A percentile compares a stretch with the other conserved stretches of the same genome.
Evolutionary conservation across 2,329 filamentous ascomycete species (phyloP).

Genomic region (Cytospora mali): DNA sequence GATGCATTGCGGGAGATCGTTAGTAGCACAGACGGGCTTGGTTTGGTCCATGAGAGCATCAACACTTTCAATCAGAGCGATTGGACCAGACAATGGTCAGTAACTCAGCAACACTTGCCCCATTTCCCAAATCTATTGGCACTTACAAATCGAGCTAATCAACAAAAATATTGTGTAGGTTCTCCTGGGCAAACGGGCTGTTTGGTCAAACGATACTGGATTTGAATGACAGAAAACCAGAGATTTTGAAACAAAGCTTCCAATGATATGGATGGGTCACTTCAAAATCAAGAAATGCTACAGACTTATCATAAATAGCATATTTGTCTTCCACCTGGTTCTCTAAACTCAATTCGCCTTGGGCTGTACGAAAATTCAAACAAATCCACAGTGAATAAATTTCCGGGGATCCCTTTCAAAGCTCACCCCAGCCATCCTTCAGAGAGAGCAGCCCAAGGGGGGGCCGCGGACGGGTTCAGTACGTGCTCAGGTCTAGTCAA

Average conservation of each 20-base stretch:
- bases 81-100: slow-evolving; percentile 50
- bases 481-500: too few species aligned
- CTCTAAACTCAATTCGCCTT: too few species aligned
- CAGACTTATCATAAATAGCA: too few species aligned
- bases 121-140: background rate
- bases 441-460: too few species aligned
- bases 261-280: slow-evolving; percentile 34
- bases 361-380: too few species aligned
- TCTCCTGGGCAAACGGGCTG: slow-evolving; percentile 87
- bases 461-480: too few species aligned
- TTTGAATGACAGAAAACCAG: slow-evolving; percentile 69
- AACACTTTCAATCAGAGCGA: slow-evolving; percentile 60
- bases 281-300: background rate
- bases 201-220: slow-evolving; percentile 84
- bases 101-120: background rate
- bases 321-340: too few species aligned
- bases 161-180: slow-evolving; percentile 59
- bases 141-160: slow-evolving; percentile 10
- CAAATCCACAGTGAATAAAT: too few species aligned
- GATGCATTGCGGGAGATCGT: slow-evolving; percentile 65
- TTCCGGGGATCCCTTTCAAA: too few species aligned
- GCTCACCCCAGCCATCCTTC: too few species aligned
- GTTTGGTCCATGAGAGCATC: slow-evolving; percentile 80
- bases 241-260: slow-evolving; percentile 45
- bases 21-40: slow-evolving; percentile 70